Evolutionary conservation across 768 basidiomycete genomes (phyloP), one percentile per base, ranked within the genome.

Genomic region (Suillus fuscotomentosus): DNA sequence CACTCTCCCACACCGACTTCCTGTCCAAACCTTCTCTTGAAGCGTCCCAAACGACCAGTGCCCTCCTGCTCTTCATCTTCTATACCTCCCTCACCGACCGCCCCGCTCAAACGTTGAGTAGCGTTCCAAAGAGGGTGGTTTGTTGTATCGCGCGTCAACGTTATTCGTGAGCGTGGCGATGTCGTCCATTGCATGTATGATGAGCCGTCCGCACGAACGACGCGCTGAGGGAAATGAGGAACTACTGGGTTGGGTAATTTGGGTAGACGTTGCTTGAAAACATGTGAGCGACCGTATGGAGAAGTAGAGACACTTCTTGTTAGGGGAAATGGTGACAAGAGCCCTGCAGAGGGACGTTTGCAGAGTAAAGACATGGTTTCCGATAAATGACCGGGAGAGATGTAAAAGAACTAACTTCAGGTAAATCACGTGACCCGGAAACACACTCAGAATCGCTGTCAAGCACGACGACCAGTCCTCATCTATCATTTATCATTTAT

Each of bases 71-170:
- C 91, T 65, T 91, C 91, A 68, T 88, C 88, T 59, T 79, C 73
- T 63, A 75, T 78, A 43, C 79, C 76, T 48, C 69, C 73, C 55
- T 88, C 73, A 1, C 53, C 53, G 1, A 80, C 80, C 38, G 79
- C 75, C 48, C 83, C 86, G 64, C 80, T 80, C 31, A 82, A 78
- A 66, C 82, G 81, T 65, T 82, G 78, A 3, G 85, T 84, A 3
- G 90, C 86, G 71, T 92, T 91, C 90, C 91, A 97, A 7, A 94
- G 76, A 1, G 95, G 92, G 70, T 95, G 89, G 74, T 95, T 97
- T 17, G 91, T 92, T 59, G 92, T 88, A 70, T 97, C 95, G 48
- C 94, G 87, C 22, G 94, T 92, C 55, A 96, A 81, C 43, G 88
- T 85, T 54, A 94, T 84, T 43, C 85, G 75, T 4, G 90, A 88